These are phyloP conservation scores for Lasiodiplodia hormozganensis DNA, from an alignment of 2,329 filamentous ascomycete genomes.

Conservation along the genomic window DNA sequence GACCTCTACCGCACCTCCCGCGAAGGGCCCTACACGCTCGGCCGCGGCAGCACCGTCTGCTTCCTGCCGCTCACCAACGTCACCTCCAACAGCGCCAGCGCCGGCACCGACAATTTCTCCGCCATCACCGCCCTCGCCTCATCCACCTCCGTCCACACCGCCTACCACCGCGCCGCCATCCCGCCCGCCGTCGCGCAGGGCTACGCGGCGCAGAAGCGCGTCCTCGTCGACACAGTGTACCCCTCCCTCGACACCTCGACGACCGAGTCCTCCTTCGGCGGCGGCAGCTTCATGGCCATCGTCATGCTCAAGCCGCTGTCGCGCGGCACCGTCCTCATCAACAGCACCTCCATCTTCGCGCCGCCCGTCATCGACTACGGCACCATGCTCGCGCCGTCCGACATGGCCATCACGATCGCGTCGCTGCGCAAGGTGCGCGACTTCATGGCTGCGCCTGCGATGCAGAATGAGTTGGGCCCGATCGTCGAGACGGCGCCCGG, in stretches of 20 bases:
- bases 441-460: constrained; percentile 30
- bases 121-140: constrained; percentile 2
- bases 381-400: constrained; percentile 37
- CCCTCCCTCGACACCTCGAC: background rate
- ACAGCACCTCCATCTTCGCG: constrained; percentile 18
- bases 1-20: constrained; percentile 17
- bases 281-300: constrained; percentile 6
- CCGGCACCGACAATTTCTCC: background rate
- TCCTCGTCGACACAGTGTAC: background rate
- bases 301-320: constrained; percentile 34
- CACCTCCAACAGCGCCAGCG: background rate
- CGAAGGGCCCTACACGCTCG: constrained; percentile 1
- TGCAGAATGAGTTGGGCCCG: constrained; percentile 34
- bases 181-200: background rate
- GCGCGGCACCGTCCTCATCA: constrained; percentile 35
- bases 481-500: constrained; percentile 34
- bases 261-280: background rate
- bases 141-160: background rate
- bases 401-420: constrained; percentile 35
- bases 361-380: constrained; percentile 30
- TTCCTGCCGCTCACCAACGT: constrained; percentile 8
- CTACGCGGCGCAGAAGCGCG: background rate
- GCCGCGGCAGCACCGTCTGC: background rate
- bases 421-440: constrained; percentile 34
- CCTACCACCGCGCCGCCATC: background rate